Evolutionary conservation across 306 rosid genomes (phyloP).

Genomic region (Medicago lupulina): DNA sequence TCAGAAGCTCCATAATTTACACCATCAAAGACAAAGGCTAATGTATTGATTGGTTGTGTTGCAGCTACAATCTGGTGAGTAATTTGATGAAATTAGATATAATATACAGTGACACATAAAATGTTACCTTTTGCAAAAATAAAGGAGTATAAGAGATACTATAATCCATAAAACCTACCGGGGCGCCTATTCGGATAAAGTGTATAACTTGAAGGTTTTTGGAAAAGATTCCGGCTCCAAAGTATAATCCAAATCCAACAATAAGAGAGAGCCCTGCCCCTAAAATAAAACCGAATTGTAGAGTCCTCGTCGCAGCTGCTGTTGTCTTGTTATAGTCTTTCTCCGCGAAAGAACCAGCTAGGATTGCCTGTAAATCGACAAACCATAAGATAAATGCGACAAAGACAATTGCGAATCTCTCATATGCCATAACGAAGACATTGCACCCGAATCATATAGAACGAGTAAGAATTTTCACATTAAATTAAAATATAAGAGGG

Average conservation of each 20-base stretch:
- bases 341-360: constrained; percentile 86
- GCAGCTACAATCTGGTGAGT: constrained; percentile 81
- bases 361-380: constrained; percentile 61
- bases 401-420: no score
- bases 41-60: constrained; percentile 85
- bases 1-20: constrained; percentile 94
- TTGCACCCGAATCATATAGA: no score
- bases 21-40: constrained; percentile 94
- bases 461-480: no score
- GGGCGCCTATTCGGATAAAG: constrained; percentile 68
- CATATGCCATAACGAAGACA: no score
- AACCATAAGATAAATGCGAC: no score
- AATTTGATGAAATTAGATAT: neutral
- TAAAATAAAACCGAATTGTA: constrained; percentile 75
- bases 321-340: constrained; percentile 69
- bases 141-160: neutral
- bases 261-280: constrained; percentile 69
- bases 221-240: constrained; percentile 82
- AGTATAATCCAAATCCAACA: constrained; percentile 76
- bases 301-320: constrained; percentile 63
- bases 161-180: constrained; percentile 42
- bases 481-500: no score
- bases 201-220: constrained; percentile 63
- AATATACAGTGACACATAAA: neutral
- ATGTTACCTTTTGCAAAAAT: neutral